Conservation (phyloP, 1,139 yeast species). For the Saccharomyces hybrid region DNA sequence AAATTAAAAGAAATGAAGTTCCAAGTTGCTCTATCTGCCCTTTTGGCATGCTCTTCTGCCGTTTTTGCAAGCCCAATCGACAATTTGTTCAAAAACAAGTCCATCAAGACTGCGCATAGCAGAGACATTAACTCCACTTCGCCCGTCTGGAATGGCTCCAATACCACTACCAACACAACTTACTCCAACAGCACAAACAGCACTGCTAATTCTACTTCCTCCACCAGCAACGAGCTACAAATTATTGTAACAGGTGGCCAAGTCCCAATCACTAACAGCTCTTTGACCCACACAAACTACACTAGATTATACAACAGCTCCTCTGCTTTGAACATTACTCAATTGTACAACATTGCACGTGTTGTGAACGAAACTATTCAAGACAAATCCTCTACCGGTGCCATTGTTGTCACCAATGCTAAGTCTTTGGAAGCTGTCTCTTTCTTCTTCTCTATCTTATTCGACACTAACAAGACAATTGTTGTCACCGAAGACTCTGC, state of each 20-base stretch:
- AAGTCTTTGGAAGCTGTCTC: conserved; percentile 25
- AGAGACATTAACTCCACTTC: not conserved
- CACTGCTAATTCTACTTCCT: conserved; percentile 4
- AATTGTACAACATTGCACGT: conserved; percentile 22
- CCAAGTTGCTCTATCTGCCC: conserved; percentile 11
- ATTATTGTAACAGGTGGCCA: conserved; percentile 26
- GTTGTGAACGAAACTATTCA: conserved; percentile 17
- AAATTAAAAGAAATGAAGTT: conserved; percentile 9
- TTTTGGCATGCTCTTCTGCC: conserved; percentile 15
- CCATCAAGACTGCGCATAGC: not conserved
- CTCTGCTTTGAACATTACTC: conserved; percentile 20
- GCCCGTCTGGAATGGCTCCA: not conserved
- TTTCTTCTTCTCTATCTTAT: conserved; percentile 25
- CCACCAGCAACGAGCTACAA: conserved; percentile 13
- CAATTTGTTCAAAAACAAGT: conserved; percentile 6
- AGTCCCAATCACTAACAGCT: conserved; percentile 15
- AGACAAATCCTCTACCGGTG: conserved; percentile 18
- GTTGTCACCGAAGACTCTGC: conserved; percentile 22
- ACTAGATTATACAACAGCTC: conserved; percentile 21
- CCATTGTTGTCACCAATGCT: conserved; percentile 21
- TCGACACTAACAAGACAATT: conserved; percentile 23
- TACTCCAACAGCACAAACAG: conserved; percentile 8
- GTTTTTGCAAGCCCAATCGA: conserved; percentile 18
- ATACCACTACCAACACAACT: conserved; percentile 1
- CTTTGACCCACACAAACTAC: conserved; percentile 14